Conservation (phyloP, 2,329 filamentous ascomycete species). For the Fusarium pininemorale region DNA sequence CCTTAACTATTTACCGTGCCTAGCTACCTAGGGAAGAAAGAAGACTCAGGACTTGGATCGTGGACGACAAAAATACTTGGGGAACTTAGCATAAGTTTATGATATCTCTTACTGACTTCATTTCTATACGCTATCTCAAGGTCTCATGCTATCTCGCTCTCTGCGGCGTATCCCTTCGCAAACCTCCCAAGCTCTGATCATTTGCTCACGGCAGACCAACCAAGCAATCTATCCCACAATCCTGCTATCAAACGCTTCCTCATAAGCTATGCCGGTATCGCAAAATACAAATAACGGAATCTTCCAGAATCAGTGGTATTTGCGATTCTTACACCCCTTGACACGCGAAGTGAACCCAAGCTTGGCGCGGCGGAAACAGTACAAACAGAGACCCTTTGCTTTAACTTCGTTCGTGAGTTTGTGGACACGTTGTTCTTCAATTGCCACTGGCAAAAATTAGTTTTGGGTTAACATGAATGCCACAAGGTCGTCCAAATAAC, state of each 20-base stretch:
- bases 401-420: background rate
- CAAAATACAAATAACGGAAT: accelerated
- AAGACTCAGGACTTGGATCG: background rate
- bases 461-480: accelerated
- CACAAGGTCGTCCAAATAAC: too few relatives aligned
- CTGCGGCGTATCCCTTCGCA: background rate
- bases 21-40: background rate
- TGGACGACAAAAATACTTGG: background rate
- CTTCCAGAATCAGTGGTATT: conserved; percentile 7
- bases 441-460: conserved; percentile 8
- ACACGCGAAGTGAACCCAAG: conserved; percentile 8
- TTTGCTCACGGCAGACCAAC: background rate
- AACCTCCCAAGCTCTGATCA: background rate
- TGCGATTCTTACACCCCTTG: conserved; percentile 7
- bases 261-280: background rate
- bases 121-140: background rate
- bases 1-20: background rate
- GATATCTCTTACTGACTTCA: background rate
- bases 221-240: background rate
- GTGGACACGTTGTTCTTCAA: conserved; percentile 16
- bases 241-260: background rate
- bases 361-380: conserved; percentile 8
- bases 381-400: conserved; percentile 13
- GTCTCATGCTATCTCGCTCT: too few relatives aligned
- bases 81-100: background rate